Base-by-base conservation (phyloP, 768 basidiomycete species). In the Tulasnella sp. region DNA sequence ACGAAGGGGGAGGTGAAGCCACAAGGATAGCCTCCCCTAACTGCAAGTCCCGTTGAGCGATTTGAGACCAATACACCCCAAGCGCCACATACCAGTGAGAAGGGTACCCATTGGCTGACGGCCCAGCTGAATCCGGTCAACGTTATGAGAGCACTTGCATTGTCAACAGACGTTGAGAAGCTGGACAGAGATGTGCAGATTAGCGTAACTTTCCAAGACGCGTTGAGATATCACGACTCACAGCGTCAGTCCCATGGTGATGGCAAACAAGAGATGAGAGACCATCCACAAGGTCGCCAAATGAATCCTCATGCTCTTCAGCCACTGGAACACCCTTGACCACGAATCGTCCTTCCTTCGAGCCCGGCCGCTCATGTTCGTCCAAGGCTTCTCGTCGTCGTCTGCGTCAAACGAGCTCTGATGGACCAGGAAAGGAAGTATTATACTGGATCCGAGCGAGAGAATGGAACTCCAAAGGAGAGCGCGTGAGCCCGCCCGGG, bases 61-160 rank as follows among this genome's bases (percentile, higher is more conserved):
- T 66, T 42, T 67, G 34, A 64, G 17, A 17, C n/a, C 34, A 36
- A 41, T n/a, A 4, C 72, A 29, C 39, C 62, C 59, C 2, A 44
- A 70, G 72, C 16, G n/a, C 26, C 19, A 81, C 87, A 63, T 75
- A 95, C 93, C 77, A 98, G 80, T 0, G 94, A 88, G 80, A 93
- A 96, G 2, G 95, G 95, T 3, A 89, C 94, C 96, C 95, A 98
- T 79, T 90, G 90, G 0, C 89, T 86, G 67, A 98, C 84, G 5
- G 94, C 94, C 92, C 91, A 97, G n/a, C 91, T 90, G 76, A 97
- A 90, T 0, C 96, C 96, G 7, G 89, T 89, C 14, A 91, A 75
- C 8, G 89, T 86, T 67, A 97, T 86, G 73, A 98, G 84, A 14
- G 88, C 71, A 0, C 90, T 94, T 19, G 93, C 90, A 0, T 90